These are phyloP conservation scores for Monilinia fructicola DNA, from an alignment of 2,329 filamentous ascomycete species.

Conservation along the genomic window DNA sequence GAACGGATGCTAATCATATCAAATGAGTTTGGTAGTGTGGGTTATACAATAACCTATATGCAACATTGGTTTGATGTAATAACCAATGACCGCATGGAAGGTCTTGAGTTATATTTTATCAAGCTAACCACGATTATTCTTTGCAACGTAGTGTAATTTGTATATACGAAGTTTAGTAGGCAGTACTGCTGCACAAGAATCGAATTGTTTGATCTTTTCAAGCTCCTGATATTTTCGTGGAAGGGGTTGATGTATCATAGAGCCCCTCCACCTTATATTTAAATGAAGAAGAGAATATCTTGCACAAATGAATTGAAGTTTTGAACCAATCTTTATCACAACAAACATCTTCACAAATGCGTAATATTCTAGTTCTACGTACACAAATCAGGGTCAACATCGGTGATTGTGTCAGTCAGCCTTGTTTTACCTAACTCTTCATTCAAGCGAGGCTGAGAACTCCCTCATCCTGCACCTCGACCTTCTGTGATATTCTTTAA, in stretches of 20 bases:
- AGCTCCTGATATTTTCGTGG: neutral
- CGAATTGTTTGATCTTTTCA: too few relatives aligned
- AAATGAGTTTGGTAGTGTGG: neutral
- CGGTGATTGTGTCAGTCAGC: neutral
- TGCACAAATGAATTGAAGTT: neutral
- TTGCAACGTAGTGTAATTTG: neutral
- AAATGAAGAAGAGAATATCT: neutral
- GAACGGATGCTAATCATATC: slow-evolving; percentile 10
- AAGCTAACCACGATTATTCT: neutral
- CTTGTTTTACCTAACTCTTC: neutral
- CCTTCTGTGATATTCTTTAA: neutral
- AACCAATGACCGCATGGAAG: neutral
- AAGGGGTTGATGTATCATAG: neutral
- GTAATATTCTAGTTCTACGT: neutral
- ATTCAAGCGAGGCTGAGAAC: slow-evolving; percentile 12
- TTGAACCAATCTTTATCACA: neutral
- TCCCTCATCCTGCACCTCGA: slow-evolving; percentile 5
- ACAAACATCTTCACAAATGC: neutral
- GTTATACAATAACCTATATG: neutral
- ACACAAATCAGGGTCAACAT: neutral
- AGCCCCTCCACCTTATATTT: neutral
- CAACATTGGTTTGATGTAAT: neutral
- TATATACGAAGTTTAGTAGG: too few relatives aligned
- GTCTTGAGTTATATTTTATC: too few relatives aligned
- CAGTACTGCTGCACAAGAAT: too few relatives aligned